Evolutionary conservation across 2,329 filamentous ascomycete species (phyloP), one percentile per base, ranked within the genome.

Genomic region (Botrytis deweyae): DNA sequence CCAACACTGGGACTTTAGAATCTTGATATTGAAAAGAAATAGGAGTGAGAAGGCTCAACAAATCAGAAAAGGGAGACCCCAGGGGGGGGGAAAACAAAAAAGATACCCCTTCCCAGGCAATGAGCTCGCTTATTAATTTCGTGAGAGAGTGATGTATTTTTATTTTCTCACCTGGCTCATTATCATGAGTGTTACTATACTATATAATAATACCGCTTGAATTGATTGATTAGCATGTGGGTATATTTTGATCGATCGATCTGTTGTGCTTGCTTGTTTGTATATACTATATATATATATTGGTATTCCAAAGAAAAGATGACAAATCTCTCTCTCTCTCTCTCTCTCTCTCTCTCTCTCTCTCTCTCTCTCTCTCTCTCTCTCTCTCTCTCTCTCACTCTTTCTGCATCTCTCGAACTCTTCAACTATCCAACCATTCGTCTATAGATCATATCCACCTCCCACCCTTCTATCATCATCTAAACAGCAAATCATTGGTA

Each of bases 221-320:
- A 18, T 1, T 33, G 52, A 58, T 0, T 33, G 33, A 33, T 58
- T 29, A 4, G 7, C 1, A 58, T 18, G 4, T 20, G 38, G 38
- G 38, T 64, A 64, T 64, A 44, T 64, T 6, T 42, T n/a, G 1
- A 64, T 42, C n/a, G n/a, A 58, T 64, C n/a, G n/a, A 58, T 64
- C 62, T 42, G 29, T 44, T 6, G 5, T 7, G 18, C 25, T 33
- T 14, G 18, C 25, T 33, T 33, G 33, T 33, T 29, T 64, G 14
- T n/a, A 44, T 64, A 44, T 44, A 29, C 38, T 44, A 18, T 18
- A 10, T 9, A 18, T 18, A 10, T 9, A 16, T 9, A 1, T 7
- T 64, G 62, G 40, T 33, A 64, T 64, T 44, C 38, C 40, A 44
- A 44, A 64, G 6, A 33, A 33, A 29, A 8, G n/a, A 18, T n/a